Conservation (phyloP, 805 yeast genomes). For the Kodamaea kaohsiungensis region DNA sequence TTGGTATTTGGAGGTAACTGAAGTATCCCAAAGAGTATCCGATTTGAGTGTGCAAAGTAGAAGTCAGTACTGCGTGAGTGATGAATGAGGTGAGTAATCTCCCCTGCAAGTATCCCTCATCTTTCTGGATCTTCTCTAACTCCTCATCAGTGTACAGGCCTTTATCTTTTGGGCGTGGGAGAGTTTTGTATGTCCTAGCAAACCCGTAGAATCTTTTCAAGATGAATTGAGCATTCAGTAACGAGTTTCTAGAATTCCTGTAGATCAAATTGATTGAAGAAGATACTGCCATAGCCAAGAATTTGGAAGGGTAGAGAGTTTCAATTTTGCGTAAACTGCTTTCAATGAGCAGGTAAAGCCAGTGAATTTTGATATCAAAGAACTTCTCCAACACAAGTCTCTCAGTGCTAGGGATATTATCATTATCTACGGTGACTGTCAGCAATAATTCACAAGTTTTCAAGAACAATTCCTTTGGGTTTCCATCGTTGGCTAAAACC, state of each 20-base stretch:
- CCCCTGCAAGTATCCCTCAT: conserved; percentile 65
- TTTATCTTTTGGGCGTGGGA: conserved; percentile 45
- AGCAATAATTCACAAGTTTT: conserved; percentile 66
- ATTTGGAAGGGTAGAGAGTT: conserved; percentile 78
- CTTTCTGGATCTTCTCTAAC: conserved; percentile 41
- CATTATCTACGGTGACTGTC: conserved; percentile 26
- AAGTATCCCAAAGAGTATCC: conserved; percentile 29
- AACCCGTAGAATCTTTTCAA: conserved; percentile 65
- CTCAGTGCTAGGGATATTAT: neutral
- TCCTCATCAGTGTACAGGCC: conserved; percentile 35
- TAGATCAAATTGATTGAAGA: conserved; percentile 56
- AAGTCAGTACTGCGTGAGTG: conserved; percentile 50
- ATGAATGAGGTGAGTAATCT: conserved; percentile 63
- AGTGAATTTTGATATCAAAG: conserved; percentile 62
- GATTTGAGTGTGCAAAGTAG: conserved; percentile 17
- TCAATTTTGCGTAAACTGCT: conserved; percentile 59
- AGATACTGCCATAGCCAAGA: conserved; percentile 66
- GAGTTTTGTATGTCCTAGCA: conserved; percentile 47
- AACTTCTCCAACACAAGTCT: conserved; percentile 22
- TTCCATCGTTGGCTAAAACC: conserved; percentile 65
- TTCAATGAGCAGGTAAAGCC: conserved; percentile 63
- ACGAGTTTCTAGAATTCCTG: conserved; percentile 21
- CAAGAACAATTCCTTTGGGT: conserved; percentile 77
- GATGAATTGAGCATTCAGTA: conserved; percentile 28
- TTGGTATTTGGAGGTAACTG: conserved; percentile 19